Conservation (phyloP, 768 basidiomycete genomes). For the Infundibulicybe gibba region DNA sequence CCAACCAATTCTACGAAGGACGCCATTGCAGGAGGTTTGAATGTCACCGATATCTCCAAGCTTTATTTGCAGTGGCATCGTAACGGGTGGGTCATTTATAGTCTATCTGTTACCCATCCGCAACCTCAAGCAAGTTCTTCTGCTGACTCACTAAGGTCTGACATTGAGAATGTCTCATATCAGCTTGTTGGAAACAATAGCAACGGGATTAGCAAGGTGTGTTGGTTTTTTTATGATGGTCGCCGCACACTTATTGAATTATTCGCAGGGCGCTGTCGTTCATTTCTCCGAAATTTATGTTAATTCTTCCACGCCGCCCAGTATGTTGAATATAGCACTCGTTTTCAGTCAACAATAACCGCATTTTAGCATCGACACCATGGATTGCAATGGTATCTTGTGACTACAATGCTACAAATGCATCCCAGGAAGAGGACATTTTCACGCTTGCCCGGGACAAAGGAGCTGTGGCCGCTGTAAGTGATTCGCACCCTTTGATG, state of each 20-base stretch:
- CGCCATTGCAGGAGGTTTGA: slow-evolving; percentile 38
- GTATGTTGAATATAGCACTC: slow-evolving; percentile 19
- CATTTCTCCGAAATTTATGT: slow-evolving; percentile 72
- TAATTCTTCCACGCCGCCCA: slow-evolving; percentile 44
- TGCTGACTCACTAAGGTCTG: slow-evolving; percentile 36
- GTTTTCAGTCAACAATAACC: not conserved
- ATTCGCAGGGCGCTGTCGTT: slow-evolving; percentile 68
- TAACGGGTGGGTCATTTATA: slow-evolving; percentile 35
- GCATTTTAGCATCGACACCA: slow-evolving; percentile 58
- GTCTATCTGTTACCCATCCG: not conserved
- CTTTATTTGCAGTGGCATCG: slow-evolving; percentile 61
- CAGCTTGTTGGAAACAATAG: slow-evolving; percentile 52
- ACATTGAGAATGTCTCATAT: slow-evolving; percentile 53
- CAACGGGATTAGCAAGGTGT: slow-evolving; percentile 53
- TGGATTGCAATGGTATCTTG: slow-evolving; percentile 92
- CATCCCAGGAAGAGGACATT: slow-evolving; percentile 61
- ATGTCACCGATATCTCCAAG: slow-evolving; percentile 53
- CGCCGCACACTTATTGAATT: not conserved
- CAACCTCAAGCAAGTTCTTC: slow-evolving; percentile 2
- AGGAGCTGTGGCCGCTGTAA: slow-evolving; percentile 79
- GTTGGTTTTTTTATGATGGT: not conserved
- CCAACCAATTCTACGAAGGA: slow-evolving; percentile 62
- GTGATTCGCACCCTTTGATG: slow-evolving; percentile 17
- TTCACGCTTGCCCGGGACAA: slow-evolving; percentile 77
- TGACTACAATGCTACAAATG: slow-evolving; percentile 69